Evolutionary conservation across 1,284 basidiomycete genomes (phyloP).

Genomic region (Salmacisia buchloeana): DNA sequence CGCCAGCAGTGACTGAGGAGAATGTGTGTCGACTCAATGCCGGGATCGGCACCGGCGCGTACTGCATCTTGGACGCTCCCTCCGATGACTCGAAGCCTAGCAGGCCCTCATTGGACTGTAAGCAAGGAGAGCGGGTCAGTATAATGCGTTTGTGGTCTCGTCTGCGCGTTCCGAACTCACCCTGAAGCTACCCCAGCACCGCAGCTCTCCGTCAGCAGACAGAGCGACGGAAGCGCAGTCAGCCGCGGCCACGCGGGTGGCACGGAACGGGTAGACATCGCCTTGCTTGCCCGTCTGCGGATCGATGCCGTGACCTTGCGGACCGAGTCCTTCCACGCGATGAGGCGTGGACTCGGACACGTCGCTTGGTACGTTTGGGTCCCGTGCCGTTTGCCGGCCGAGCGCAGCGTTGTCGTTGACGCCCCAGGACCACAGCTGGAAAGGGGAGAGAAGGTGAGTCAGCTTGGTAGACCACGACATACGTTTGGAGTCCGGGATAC

Average conservation of each 20-base stretch:
- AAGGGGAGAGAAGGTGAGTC: too few species aligned
- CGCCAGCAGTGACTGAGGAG: slow-evolving; percentile 69
- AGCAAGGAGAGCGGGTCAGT: neutral
- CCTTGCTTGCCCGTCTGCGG: slow-evolving; percentile 70
- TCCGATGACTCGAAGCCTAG: slow-evolving; percentile 72
- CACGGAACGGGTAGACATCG: slow-evolving; percentile 63
- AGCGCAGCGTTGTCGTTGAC: slow-evolving; percentile 88
- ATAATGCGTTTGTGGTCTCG: too few species aligned
- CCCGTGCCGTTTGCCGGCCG: slow-evolving; percentile 60
- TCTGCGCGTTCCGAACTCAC: slow-evolving; percentile 56
- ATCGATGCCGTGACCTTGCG: slow-evolving; percentile 24
- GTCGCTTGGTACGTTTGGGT: slow-evolving; percentile 70
- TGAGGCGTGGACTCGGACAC: slow-evolving; percentile 71
- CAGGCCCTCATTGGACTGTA: slow-evolving; percentile 66
- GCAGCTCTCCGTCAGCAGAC: slow-evolving; percentile 68
- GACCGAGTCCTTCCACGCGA: slow-evolving; percentile 62
- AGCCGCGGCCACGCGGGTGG: slow-evolving; percentile 73
- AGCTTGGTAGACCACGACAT: too few species aligned
- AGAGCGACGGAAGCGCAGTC: slow-evolving; percentile 79
- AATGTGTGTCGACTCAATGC: slow-evolving; percentile 58
- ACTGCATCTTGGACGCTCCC: slow-evolving; percentile 33
- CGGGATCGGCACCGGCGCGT: slow-evolving; percentile 48
- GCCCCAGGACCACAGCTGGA: slow-evolving; percentile 63
- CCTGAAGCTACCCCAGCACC: slow-evolving; percentile 62
- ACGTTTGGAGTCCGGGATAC: too few species aligned